phyloP scores from a whole-genome alignment of 305 asterid species.

The Plantago lanceolata region DNA sequence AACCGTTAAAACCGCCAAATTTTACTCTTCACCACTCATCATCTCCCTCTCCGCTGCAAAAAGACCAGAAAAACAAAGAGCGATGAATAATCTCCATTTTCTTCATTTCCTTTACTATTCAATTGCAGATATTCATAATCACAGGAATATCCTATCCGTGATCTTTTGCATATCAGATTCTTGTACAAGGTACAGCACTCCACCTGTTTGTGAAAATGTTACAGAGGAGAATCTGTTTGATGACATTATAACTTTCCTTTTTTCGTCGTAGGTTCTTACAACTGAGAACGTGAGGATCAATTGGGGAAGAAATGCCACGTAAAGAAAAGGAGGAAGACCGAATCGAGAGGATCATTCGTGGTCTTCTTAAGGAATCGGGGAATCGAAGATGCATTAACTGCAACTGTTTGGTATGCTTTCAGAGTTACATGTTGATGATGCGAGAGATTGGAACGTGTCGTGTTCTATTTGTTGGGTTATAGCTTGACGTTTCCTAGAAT shows the following conservation, averaged over 20 bases:
- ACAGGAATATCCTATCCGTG: background rate
- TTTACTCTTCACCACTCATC: slow-evolving; percentile 60
- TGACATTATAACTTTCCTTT: background rate
- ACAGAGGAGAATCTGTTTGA: slow-evolving; percentile 4
- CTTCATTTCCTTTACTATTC: slow-evolving; percentile 9
- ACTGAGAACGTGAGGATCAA: slow-evolving; percentile 1
- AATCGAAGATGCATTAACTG: slow-evolving; percentile 85
- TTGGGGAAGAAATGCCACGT: slow-evolving; percentile 39
- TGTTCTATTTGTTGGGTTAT: background rate
- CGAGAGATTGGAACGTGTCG: background rate
- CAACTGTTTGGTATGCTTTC: slow-evolving; percentile 59
- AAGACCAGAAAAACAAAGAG: background rate
- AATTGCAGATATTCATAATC: slow-evolving; percentile 3
- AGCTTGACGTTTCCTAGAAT: background rate
- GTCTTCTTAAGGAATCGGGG: slow-evolving; percentile 67
- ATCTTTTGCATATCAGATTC: background rate
- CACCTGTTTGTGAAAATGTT: background rate
- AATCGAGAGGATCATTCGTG: slow-evolving; percentile 61
- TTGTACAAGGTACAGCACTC: slow-evolving; percentile 14
- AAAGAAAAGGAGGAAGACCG: slow-evolving; percentile 60
- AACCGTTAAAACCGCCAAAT: slow-evolving; percentile 72
- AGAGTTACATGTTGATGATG: background rate
- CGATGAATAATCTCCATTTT: slow-evolving; percentile 1
- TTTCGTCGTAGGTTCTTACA: background rate
- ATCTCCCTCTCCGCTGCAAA: slow-evolving; percentile 16